Evolutionary conservation across 1,284 basidiomycete genomes (phyloP), one percentile per base, ranked within the genome.

Genomic region (Ustilago xerochloae): DNA sequence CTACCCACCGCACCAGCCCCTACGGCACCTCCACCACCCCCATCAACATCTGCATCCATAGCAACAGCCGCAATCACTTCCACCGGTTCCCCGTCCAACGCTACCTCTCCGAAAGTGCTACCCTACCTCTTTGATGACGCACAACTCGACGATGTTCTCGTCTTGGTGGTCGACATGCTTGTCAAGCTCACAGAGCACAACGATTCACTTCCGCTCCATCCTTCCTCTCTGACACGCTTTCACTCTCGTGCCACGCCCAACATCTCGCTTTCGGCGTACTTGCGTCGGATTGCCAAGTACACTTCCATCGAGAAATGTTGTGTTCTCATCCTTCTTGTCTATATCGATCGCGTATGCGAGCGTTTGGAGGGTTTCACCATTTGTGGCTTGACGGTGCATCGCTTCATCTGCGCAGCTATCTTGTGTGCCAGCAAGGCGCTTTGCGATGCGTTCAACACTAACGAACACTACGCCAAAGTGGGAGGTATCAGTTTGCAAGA

Each of bases 381-480:
- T 33, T 84, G 80, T 68, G 74, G 81, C 7, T 60, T 84, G 12
- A 84, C 82, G 9, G 82, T 84, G 15, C 82, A 84, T 61, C 75
- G 82, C 3, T 84, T 84, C 65, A 71, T 82, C 35, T 84, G 81
- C 38, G 82, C 81, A 2, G 78, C 80, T 20, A 77, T 84, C 30
- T 79, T 84, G 1, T 82, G 80, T 47, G 80, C 81, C 4, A 77
- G 63, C 62, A 84, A 84, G 48, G 82, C 81, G 16, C 63, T 84
- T 13, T 84, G 82, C 65, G 82, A 84, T 56, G 77, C 82, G 0
- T 84, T 84, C 59, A 81, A 78, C 49, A 84, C 82, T 22, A 84
- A 84, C 68, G 81, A 68, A 15, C 82, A 84, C 45, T 83, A 84
- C 46, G 81, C 82, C 15, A 72, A 77, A 24, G 82, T 84, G 0